Percentiles rank a stretch among this genome's conserved stretches.
Conservation (phyloP, 2,329 filamentous ascomycete genomes). For the Fusarium nelsonii region DNA sequence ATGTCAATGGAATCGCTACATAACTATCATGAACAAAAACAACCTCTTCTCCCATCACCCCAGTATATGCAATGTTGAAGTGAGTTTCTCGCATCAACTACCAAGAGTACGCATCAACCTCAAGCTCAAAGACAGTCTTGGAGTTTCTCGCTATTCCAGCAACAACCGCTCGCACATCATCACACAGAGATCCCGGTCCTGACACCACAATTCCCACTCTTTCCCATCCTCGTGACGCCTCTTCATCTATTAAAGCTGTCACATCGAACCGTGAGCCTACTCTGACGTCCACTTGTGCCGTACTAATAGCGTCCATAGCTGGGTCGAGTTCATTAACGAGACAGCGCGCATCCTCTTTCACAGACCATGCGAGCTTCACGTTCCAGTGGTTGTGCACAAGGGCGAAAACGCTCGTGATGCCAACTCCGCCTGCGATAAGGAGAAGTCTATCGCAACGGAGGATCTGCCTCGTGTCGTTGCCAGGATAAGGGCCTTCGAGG, state of each 20-base stretch:
- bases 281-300: slow-evolving; percentile 5
- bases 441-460: slow-evolving; percentile 19
- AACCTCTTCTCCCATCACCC: background rate
- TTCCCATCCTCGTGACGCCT: slow-evolving; percentile 14
- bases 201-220: slow-evolving; percentile 21
- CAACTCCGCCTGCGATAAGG: slow-evolving; percentile 17
- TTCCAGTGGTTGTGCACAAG: slow-evolving; percentile 23
- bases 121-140: slow-evolving; percentile 16
- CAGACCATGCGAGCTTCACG: slow-evolving; percentile 10
- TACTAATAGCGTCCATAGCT: slow-evolving; percentile 1
- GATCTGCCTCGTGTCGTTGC: slow-evolving; percentile 2
- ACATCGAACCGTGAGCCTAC: slow-evolving; percentile 13
- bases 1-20: background rate
- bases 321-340: slow-evolving; percentile 20
- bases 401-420: slow-evolving; percentile 4
- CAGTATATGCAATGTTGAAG: background rate
- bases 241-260: background rate
- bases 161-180: slow-evolving; percentile 12
- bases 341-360: slow-evolving; percentile 11
- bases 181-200: slow-evolving; percentile 14
- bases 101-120: slow-evolving; percentile 28
- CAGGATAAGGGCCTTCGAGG: slow-evolving; percentile 8
- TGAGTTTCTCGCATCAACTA: background rate
- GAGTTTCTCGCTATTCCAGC: slow-evolving; percentile 15
- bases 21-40: background rate